phyloP scores from a whole-genome alignment of 1,284 basidiomycete genomes.

The Laetiporus sulphureus region DNA sequence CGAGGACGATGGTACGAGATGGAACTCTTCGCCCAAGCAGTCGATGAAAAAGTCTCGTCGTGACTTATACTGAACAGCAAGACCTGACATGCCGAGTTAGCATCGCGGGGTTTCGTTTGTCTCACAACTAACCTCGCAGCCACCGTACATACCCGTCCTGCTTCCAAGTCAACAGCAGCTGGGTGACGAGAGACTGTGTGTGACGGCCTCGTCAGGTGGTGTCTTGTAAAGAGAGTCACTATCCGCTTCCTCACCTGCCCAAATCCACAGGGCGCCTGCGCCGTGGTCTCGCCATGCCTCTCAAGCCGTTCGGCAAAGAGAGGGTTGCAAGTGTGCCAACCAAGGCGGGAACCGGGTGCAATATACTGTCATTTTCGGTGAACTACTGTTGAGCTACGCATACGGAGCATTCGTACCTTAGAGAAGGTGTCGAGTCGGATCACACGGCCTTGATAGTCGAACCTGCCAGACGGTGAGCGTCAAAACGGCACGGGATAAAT shows the following conservation, averaged over 20 bases:
- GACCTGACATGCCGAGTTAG: constrained; percentile 28
- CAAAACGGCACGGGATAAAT: constrained; percentile 9
- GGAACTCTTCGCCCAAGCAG: constrained; percentile 45
- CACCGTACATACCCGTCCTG: constrained; percentile 70
- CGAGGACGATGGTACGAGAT: constrained; percentile 28
- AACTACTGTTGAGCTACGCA: background rate
- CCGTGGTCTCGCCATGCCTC: constrained; percentile 64
- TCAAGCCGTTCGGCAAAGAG: constrained; percentile 71
- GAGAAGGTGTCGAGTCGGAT: constrained; percentile 78
- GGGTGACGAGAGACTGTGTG: constrained; percentile 48
- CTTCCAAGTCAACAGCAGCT: constrained; percentile 62
- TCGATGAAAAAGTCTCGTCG: constrained; percentile 63
- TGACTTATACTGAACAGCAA: constrained; percentile 46
- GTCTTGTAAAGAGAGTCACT: background rate
- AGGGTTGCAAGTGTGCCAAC: constrained; percentile 74
- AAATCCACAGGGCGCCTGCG: constrained; percentile 73
- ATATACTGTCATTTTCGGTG: constrained; percentile 40
- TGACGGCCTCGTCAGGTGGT: background rate
- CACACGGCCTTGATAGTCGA: constrained; percentile 76
- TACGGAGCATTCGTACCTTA: constrained; percentile 41
- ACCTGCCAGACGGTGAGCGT: constrained; percentile 26
- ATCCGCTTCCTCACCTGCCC: constrained; percentile 38
- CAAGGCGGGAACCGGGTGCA: constrained; percentile 71
- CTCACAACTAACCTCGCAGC: constrained; percentile 46
- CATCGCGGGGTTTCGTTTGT: background rate